phyloP scores from a whole-genome alignment of 305 asterid species.

The Fraxinus baroniana region DNA sequence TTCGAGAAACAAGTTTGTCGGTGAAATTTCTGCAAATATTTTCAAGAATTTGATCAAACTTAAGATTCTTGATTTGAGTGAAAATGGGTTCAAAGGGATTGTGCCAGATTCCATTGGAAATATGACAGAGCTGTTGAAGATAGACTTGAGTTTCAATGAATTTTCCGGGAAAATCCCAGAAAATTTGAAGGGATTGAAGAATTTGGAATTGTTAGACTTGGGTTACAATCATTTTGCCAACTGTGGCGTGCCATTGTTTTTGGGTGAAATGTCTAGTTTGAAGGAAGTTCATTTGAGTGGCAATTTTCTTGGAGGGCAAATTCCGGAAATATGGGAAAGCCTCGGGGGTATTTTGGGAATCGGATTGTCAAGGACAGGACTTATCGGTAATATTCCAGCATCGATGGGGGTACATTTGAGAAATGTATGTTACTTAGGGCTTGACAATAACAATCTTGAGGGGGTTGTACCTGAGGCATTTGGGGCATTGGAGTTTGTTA shows the following conservation, averaged over 20 bases:
- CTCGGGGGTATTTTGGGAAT: constrained; percentile 54
- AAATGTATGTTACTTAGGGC: constrained; percentile 55
- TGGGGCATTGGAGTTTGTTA: constrained; percentile 48
- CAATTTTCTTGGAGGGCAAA: constrained; percentile 63
- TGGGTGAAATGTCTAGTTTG: constrained; percentile 52
- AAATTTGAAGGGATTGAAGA: constrained; percentile 37
- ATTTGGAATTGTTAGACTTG: constrained; percentile 63
- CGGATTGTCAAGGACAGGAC: constrained; percentile 61
- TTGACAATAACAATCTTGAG: constrained; percentile 64
- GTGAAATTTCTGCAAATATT: constrained; percentile 30
- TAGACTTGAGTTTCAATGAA: constrained; percentile 59
- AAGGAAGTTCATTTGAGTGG: constrained; percentile 70
- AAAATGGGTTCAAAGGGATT: constrained; percentile 43
- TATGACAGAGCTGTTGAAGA: constrained; percentile 47
- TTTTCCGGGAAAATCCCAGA: constrained; percentile 67
- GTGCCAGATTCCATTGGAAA: constrained; percentile 59
- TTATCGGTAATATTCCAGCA: constrained; percentile 65
- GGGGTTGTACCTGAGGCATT: constrained; percentile 70
- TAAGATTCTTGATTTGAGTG: constrained; percentile 69
- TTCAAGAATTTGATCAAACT: constrained; percentile 49
- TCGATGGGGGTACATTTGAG: constrained; percentile 63
- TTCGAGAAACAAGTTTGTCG: constrained; percentile 51
- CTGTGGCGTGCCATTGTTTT: constrained; percentile 56
- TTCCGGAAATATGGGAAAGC: constrained; percentile 71
- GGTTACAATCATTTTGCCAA: constrained; percentile 52